Percentiles rank a stretch among this genome's conserved stretches.
Evolutionary conservation across 2,329 filamentous ascomycete species (phyloP).

Genomic region (Taxawa tesnikishii): DNA sequence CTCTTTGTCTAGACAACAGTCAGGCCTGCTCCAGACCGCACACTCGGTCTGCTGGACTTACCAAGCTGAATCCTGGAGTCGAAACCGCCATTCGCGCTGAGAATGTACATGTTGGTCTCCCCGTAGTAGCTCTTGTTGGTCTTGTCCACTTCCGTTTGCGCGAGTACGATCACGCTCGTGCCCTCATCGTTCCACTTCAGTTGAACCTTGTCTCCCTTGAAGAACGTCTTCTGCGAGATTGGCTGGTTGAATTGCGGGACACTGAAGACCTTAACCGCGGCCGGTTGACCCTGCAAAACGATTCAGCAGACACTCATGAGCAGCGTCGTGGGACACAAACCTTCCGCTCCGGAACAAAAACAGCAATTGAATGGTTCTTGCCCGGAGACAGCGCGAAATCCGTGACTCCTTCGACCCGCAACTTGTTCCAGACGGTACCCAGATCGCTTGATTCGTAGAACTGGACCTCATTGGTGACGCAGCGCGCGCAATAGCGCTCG

Average conservation of each 20-base stretch:
- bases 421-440: constrained; percentile 83
- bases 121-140: constrained; percentile 99
- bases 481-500: constrained; percentile 83
- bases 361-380: constrained; percentile 80
- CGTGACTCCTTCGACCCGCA: constrained; percentile 78
- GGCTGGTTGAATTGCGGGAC: constrained; percentile 74
- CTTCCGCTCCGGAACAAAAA: constrained; percentile 94
- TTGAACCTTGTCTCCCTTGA: constrained; percentile 98
- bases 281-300: constrained; percentile 84
- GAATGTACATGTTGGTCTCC: constrained; percentile 90
- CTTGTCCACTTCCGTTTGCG: constrained; percentile 96
- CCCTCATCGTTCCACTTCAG: constrained; percentile 95
- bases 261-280: constrained; percentile 86
- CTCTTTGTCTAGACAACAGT: constrained; percentile 67
- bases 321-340: too few relatives aligned
- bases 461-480: constrained; percentile 94
- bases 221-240: constrained; percentile 96
- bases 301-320: too few relatives aligned
- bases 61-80: constrained; percentile 77
- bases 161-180: constrained; percentile 83
- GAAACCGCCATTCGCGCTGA: constrained; percentile 82
- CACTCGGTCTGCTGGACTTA: constrained; percentile 19
- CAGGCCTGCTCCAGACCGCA: constrained; percentile 3
- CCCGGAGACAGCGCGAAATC: constrained; percentile 87
- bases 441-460: constrained; percentile 88